Evolutionary conservation across 441 rosid species (phyloP), one percentile per base, ranked within the genome.

Genomic region (Gossypium gossypioides): DNA sequence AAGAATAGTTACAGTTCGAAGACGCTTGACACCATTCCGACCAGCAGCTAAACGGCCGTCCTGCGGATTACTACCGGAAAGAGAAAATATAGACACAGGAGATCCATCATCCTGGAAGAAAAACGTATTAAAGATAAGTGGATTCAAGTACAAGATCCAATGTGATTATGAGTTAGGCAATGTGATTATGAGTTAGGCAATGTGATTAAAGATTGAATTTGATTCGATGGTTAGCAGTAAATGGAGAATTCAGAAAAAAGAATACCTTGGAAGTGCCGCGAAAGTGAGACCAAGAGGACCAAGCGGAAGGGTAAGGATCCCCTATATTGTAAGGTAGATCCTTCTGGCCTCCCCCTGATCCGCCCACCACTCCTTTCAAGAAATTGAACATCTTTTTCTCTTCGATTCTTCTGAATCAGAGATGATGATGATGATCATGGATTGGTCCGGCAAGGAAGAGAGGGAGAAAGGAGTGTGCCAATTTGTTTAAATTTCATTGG

Each of bases 251-350:
- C 25, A 51, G 56, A 50, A 50, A 16, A 0, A 0, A 48, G 8
- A 29, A n/a, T 44, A 88, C 97, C 91, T 88, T 87, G 75, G 97
- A 89, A 76, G 93, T 88, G 76, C 97, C 97, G 29, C 90, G 93
- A 73, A 79, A 87, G 83, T 95, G 99, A 73, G 89, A 80, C 97
- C 99, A 95, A 16, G 96, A 92, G 72, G 93, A 97, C 97, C 97
- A 95, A 66, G 97, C 89, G 59, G 95, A 81, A 72, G 94, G 85
- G 60, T 86, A 92, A 79, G 97, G 96, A 44, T 89, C 97, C 67
- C 94, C 96, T 40, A 95, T 86, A 81, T 84, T 86, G 78, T 92
- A 95, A 52, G 99, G 99, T 34, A 95, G 93, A 91, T 95, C 96
- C 82, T 92, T 95, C 19, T 88, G 81, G 15, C 96, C 97, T 21